phyloP scores from a whole-genome alignment of 345 rosid genomes.

The Corymbia maculata region DNA sequence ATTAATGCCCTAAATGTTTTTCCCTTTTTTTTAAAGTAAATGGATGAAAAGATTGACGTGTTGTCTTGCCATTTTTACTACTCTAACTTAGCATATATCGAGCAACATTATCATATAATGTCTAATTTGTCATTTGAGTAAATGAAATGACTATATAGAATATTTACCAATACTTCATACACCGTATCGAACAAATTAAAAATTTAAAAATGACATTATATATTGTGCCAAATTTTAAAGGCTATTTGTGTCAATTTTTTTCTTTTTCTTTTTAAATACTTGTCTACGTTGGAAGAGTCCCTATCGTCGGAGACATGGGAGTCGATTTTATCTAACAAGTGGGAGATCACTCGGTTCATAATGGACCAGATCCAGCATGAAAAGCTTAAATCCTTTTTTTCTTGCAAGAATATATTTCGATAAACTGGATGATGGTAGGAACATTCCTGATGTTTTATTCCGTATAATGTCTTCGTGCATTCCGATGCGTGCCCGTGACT shows the following conservation, averaged over 20 bases:
- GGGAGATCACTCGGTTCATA: background rate
- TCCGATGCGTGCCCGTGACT: conserved; percentile 8
- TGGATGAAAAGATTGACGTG: too few relatives aligned
- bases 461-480: background rate
- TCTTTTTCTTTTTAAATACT: background rate
- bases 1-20: background rate
- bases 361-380: background rate
- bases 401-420: background rate
- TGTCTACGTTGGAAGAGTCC: background rate
- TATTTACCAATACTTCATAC: rapidly evolving
- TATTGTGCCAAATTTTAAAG: rapidly evolving
- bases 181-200: rapidly evolving
- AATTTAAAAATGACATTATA: rapidly evolving
- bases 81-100: rapidly evolving
- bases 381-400: background rate
- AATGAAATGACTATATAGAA: rapidly evolving
- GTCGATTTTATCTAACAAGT: background rate
- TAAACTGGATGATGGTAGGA: background rate
- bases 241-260: rapidly evolving
- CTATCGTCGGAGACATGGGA: background rate
- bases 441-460: conserved; percentile 1
- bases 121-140: background rate
- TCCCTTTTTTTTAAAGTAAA: too few relatives aligned
- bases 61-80: background rate
- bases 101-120: rapidly evolving